Percentiles rank a stretch among this genome's conserved stretches.
phyloP scores from a whole-genome alignment of 164 flowering plant genomes.

The Chimonanthus praecox region DNA sequence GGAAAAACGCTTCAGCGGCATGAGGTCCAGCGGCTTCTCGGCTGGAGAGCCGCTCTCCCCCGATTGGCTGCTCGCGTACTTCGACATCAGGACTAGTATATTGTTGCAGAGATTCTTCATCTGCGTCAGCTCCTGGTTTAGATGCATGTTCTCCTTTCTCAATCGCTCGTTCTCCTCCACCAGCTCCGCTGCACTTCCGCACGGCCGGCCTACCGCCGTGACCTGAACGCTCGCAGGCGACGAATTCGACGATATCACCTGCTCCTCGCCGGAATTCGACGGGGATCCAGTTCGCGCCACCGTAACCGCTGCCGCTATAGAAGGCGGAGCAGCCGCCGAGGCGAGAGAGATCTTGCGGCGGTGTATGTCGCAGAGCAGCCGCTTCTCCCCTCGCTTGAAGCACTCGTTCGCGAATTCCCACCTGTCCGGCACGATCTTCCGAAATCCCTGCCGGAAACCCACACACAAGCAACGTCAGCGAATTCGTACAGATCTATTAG shows the following conservation, averaged over 20 bases:
- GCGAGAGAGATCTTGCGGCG: conserved; percentile 20
- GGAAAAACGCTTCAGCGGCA: conserved; percentile 30
- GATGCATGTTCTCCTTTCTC: conserved; percentile 56
- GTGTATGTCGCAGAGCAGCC: conserved; percentile 27
- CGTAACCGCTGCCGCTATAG: conserved; percentile 11
- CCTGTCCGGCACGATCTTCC: conserved; percentile 36
- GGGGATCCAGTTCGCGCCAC: conserved; percentile 30
- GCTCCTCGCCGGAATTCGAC: conserved; percentile 69
- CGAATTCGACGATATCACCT: conserved; percentile 46
- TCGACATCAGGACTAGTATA: conserved; percentile 57
- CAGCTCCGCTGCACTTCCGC: conserved; percentile 35
- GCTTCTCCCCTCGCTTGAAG: conserved; percentile 29
- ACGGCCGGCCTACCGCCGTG: conserved; percentile 3
- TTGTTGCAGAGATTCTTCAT: conserved; percentile 67
- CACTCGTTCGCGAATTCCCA: conserved; percentile 38
- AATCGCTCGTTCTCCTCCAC: conserved; percentile 75
- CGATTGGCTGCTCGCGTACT: conserved; percentile 26
- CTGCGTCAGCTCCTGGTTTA: conserved; percentile 48
- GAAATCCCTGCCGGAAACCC: conserved; percentile 22
- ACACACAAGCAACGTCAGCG: background rate
- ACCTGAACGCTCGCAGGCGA: conserved; percentile 21
- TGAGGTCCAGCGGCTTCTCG: conserved; percentile 37
- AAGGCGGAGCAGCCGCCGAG: conserved; percentile 3
- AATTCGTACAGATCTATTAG: background rate
- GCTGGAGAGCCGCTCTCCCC: conserved; percentile 9